Evolutionary conservation across 75 land plant genomes (phyloP), one percentile per base, ranked within the genome.

Genomic region (Picea sitchensis): DNA sequence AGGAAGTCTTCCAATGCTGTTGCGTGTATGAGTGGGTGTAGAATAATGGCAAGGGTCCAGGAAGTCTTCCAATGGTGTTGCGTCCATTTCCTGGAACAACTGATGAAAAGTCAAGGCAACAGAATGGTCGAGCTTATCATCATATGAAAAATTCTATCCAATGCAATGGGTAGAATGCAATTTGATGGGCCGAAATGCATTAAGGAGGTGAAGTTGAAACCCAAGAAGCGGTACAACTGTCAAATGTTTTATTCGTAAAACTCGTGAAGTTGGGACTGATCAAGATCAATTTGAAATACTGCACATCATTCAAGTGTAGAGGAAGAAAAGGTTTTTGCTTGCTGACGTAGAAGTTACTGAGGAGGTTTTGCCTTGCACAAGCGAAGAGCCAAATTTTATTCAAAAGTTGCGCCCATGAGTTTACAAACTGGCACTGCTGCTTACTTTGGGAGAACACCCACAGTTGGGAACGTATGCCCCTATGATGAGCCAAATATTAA

Each of bases 21-120:
- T 86, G 91, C 83, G 95, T 96, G n/a, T 96, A 94, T 78, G 84
- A 88, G 65, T 92, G 92, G 84, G 85, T 83, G 12, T 67, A 84
- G 54, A 82, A 84, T 65, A 81, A 77, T 34, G 79, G 68, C 2
- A 80, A 73, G 38, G 79, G 62, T 20, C 72, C 83, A 76, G 81
- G 78, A 14, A 82, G 78, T 30, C 82, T 92, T 26, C 99, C 99
- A 2, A 86, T 94, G 73, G 79, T 81, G 21, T 65, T 92, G 34
- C 82, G 76, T 32, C 90, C 99, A 65, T 80, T 84, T 60, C 82
- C 90, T n/a, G 73, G 82, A 80, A 73, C 69, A 56, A 51, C 73
- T 79, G 58, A 80, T 34, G 80, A 65, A 58, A 87, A 82, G 41
- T 44, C 82, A 2, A 69, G 58, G 12, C 62, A 84, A 18, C 80